Evolutionary conservation across 2,329 filamentous ascomycete genomes (phyloP), one percentile per base, ranked within the genome.

Genomic region (Lasiodiplodia theobromae): DNA sequence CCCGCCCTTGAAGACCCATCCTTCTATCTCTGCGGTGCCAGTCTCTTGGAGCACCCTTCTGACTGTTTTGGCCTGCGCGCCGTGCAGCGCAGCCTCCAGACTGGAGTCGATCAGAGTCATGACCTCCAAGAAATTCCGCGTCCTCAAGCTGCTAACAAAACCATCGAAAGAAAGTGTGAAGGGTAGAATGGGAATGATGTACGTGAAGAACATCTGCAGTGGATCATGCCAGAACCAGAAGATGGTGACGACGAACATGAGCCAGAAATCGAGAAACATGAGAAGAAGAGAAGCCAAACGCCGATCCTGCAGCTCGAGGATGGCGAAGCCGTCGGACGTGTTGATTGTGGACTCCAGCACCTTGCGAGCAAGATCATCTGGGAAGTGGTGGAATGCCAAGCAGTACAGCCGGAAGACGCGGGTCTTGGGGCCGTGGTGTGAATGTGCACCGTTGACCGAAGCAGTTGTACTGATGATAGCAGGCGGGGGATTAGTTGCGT

Each of bases 361-460:
- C 10, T 83, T 82, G 31, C 77, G 80, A 0, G 89, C 91, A 21
- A 89, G 78, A 4, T 80, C 79, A 73, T 93, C 89, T 70, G 89
- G 86, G 72, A 94, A 94, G 79, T 94, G 91, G 78, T 94, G 92
- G 74, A 94, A 94, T 1, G 90, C 87, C 2, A 93, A 82, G 75
- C 90, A 92, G 77, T 92, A 94, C 62, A 93, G 80, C 4, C 91
- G 84, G 75, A 93, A 91, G 25, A 92, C 81, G 21, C 58, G 58
- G 18, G 57, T 47, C 12, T 44, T 14, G 34, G 47, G 34, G 40
- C 56, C n/a, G 66, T 23, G 34, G 3, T 57, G 51, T 34, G 51
- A 14, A 12, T 28, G 23, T 3, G 58, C 11, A 2, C 51, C n/a
- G 25, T n/a, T 54, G 6, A 47, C 34, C 2, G 38, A 18, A 14